Conservation (phyloP, 257 asterid genomes). For the Solanum pennellii region DNA sequence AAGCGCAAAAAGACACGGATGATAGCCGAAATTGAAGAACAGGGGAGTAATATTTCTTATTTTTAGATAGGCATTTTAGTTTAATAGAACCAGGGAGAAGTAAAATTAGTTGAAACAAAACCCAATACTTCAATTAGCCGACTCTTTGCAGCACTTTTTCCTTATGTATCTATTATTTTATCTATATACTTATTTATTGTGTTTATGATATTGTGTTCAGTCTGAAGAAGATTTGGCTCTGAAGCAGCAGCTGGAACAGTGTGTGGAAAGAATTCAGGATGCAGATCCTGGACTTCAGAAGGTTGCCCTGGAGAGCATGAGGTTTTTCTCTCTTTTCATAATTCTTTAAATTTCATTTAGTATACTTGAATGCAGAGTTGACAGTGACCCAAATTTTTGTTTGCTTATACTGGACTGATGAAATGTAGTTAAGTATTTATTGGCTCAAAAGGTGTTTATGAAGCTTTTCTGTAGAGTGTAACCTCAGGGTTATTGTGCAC, state of each 20-base stretch:
- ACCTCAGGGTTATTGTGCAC: neutral
- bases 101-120: neutral
- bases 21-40: neutral
- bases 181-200: neutral
- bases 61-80: neutral
- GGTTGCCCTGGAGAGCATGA: slow-evolving; percentile 81
- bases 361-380: neutral
- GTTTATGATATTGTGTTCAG: slow-evolving; percentile 19
- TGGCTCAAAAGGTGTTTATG: neutral
- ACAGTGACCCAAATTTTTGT: neutral
- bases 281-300: slow-evolving; percentile 80
- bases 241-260: slow-evolving; percentile 84
- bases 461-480: neutral
- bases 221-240: slow-evolving; percentile 91
- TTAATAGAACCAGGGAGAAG: neutral
- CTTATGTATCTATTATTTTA: neutral
- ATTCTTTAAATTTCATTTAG: neutral
- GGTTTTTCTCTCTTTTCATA: slow-evolving; percentile 22
- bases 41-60: neutral
- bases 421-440: neutral
- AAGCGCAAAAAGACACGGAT: neutral
- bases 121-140: neutral
- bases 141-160: neutral
- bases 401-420: neutral
- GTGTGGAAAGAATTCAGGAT: slow-evolving; percentile 84